Conservation (phyloP, 495 filamentous ascomycete species). For the Cercophora samala region DNA sequence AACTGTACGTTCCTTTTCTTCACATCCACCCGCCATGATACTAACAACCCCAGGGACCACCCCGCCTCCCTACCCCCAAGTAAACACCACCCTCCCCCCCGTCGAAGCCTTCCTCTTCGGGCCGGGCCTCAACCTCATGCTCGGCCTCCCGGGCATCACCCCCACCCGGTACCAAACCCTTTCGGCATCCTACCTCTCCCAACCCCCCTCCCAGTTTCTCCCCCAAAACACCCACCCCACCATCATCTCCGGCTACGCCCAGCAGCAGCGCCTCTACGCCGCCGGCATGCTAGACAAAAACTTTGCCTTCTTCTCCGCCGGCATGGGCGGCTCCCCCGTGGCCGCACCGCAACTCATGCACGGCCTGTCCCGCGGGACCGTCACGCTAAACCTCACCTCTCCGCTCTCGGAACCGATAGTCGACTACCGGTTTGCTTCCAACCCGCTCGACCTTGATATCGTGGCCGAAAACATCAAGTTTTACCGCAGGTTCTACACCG, state of each 20-base stretch:
- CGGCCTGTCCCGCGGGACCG: constrained; percentile 37
- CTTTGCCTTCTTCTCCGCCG: background rate
- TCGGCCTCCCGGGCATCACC: background rate
- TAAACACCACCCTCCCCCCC: constrained; percentile 12
- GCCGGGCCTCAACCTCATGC: background rate
- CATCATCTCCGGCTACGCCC: constrained; percentile 36
- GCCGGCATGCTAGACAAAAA: constrained; percentile 25
- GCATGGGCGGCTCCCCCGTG: constrained; percentile 12
- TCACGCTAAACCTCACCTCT: constrained; percentile 42
- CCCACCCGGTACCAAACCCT: constrained; percentile 1
- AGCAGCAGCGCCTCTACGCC: constrained; percentile 36
- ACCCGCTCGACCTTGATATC: constrained; percentile 2
- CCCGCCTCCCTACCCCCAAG: background rate
- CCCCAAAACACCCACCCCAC: constrained; percentile 28
- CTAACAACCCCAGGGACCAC: background rate
- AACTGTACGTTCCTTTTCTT: background rate
- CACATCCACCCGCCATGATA: background rate
- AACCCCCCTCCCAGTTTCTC: constrained; percentile 29
- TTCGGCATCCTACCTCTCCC: constrained; percentile 17
- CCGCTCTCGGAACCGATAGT: constrained; percentile 37
- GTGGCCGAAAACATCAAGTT: constrained; percentile 29
- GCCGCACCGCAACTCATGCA: constrained; percentile 32
- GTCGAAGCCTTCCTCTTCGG: constrained; percentile 9
- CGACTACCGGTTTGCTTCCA: constrained; percentile 19
- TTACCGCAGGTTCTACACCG: constrained; percentile 31